Evolutionary conservation across 2,329 filamentous ascomycete genomes (phyloP), one percentile per base, ranked within the genome.

Genomic region (Colletotrichum theobromicola): DNA sequence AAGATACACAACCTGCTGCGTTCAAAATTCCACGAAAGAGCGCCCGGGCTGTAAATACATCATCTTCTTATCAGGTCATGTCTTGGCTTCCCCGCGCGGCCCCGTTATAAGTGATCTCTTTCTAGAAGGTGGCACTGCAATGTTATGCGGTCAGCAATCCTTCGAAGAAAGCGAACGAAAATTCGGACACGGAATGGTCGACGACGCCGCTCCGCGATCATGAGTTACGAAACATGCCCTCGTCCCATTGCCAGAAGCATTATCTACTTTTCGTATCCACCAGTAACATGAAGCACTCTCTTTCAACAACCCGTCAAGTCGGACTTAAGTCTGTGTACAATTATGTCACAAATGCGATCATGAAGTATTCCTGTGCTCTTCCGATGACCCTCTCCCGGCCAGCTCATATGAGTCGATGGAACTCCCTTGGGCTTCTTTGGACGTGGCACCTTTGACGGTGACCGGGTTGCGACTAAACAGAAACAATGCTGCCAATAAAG

Each of bases 111-210:
- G 18, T 30, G 30, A 7, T 4, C 69, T 53, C 69, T 50, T 71
- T 72, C 24, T 55, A 67, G 69, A 67, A 67, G 63, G 63, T 72
- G 21, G 53, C 35, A 67, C 18, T 21, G 18, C 26, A 42, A 30
- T 3, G 35, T 16, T n/a, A 67, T 72, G 69, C 28, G 63, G 70
- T 72, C 65, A 72, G 65, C 65, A 69, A 63, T 68, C 57, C 70
- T 63, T 60, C 8, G 53, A 34, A 42, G 35, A 10, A 46, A 58
- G 16, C 46, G 30, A 21, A 7, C n/a, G 42, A 46, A 46, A 10
- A 6, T 10, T 46, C 5, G n/a, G n/a, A 13, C 10, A 13, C n/a
- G 42, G 42, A 21, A 18, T 10, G n/a, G 8, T 4, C 6, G 42
- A 46, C 4, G 21, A 13, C n/a, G 5, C 10, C 42, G 42, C 10